A percentile compares a stretch with the other conserved stretches of the same genome.
Evolutionary conservation across 306 rosid species (phyloP).

Genomic region (Trichosanthes truncata): DNA sequence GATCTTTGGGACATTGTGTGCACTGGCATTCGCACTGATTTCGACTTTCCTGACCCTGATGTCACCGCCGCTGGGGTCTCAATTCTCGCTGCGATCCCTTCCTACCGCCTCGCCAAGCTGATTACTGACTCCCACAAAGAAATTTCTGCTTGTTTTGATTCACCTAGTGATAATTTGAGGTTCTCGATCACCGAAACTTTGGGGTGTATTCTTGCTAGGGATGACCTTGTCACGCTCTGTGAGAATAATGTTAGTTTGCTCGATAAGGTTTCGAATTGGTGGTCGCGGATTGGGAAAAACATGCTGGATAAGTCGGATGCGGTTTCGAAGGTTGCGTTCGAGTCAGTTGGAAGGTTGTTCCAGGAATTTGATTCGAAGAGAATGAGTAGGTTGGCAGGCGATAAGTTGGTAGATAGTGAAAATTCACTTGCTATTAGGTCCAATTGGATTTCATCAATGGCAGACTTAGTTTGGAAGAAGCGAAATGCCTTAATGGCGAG

Average conservation of each 20-base stretch:
- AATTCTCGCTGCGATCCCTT: conserved; percentile 90
- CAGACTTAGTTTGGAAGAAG: conserved; percentile 88
- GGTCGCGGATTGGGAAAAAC: conserved; percentile 72
- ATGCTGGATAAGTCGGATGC: conserved; percentile 80
- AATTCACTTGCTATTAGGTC: conserved; percentile 87
- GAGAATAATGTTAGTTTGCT: conserved; percentile 79
- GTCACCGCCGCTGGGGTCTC: conserved; percentile 92
- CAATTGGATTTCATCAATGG: conserved; percentile 94
- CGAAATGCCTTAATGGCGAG: conserved; percentile 89
- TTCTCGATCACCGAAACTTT: conserved; percentile 84
- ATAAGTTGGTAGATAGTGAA: conserved; percentile 87
- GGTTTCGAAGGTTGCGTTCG: conserved; percentile 88
- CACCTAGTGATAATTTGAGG: conserved; percentile 66
- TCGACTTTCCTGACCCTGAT: conserved; percentile 93
- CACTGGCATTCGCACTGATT: conserved; percentile 65
- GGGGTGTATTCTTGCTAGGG: conserved; percentile 90
- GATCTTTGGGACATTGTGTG: conserved; percentile 95
- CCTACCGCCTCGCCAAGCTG: conserved; percentile 61
- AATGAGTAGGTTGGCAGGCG: conserved; percentile 91
- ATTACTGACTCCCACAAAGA: conserved; percentile 71
- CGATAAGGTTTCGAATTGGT: conserved; percentile 81
- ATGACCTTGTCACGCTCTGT: conserved; percentile 86
- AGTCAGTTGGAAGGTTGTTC: conserved; percentile 83
- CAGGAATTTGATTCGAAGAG: conserved; percentile 88
- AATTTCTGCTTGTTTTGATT: conserved; percentile 73